Evolutionary conservation across 805 yeast species (phyloP).

Genomic region (Wickerhamomyces pijperi): DNA sequence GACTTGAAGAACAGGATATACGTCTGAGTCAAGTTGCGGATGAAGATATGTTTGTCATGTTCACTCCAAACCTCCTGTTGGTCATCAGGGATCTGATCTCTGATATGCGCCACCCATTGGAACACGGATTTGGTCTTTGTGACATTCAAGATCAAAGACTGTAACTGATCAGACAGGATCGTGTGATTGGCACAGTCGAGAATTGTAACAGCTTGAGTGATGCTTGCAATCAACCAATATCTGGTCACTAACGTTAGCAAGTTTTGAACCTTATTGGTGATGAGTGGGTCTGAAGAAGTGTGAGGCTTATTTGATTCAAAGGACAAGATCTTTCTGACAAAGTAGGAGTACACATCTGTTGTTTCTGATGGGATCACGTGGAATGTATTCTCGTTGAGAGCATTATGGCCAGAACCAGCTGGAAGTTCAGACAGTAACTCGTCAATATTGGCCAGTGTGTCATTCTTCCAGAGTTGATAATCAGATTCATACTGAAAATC

Average conservation of each 20-base stretch:
- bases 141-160: too few species aligned
- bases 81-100: constrained; percentile 2
- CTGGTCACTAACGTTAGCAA: constrained; percentile 34
- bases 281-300: constrained; percentile 8
- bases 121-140: constrained; percentile 20
- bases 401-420: constrained; percentile 18
- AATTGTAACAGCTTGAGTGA: constrained; percentile 37
- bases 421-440: not conserved
- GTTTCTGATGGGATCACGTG: constrained; percentile 31
- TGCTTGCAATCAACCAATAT: constrained; percentile 47
- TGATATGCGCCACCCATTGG: too few species aligned
- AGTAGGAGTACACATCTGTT: constrained; percentile 26
- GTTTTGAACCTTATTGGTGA: constrained; percentile 33
- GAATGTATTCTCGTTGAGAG: constrained; percentile 7
- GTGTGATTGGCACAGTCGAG: constrained; percentile 37
- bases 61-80: constrained; percentile 27
- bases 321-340: constrained; percentile 32
- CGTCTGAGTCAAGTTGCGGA: constrained; percentile 25
- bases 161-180: constrained; percentile 13
- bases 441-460: not conserved
- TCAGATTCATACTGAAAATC: constrained; percentile 25
- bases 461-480: constrained; percentile 26
- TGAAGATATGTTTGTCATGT: constrained; percentile 31
- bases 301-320: constrained; percentile 17
- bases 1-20: too few species aligned